These are phyloP conservation scores for Diplotaxis tenuifolia DNA, from an alignment of 345 rosid genomes.

Conservation along the genomic window DNA sequence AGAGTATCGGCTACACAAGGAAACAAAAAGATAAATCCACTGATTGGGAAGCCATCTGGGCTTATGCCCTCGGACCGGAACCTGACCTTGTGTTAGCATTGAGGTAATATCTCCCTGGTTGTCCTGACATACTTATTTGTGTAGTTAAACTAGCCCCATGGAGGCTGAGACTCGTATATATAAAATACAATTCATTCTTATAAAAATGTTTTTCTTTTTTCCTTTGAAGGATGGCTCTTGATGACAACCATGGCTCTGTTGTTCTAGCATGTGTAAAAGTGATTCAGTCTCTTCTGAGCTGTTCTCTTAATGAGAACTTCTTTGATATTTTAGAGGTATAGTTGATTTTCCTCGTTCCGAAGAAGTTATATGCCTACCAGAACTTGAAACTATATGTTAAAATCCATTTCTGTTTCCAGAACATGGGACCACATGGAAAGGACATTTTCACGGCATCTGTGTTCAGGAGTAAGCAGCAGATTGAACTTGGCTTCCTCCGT, in stretches of 20 bases:
- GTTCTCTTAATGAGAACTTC: slow-evolving; percentile 59
- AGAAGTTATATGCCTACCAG: not conserved
- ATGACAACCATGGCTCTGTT: slow-evolving; percentile 80
- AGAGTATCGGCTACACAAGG: slow-evolving; percentile 41
- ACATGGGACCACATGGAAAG: slow-evolving; percentile 41
- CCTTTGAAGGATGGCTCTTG: slow-evolving; percentile 70
- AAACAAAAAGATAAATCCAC: slow-evolving; percentile 28
- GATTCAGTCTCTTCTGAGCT: slow-evolving; percentile 62
- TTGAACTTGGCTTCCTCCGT: slow-evolving; percentile 67
- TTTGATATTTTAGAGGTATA: slow-evolving; percentile 72
- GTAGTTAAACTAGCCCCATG: not conserved
- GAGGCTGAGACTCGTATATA: not conserved
- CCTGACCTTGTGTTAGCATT: slow-evolving; percentile 85
- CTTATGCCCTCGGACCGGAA: slow-evolving; percentile 88
- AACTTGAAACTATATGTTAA: slow-evolving; percentile 11
- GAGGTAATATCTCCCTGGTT: slow-evolving; percentile 48
- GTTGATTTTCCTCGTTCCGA: slow-evolving; percentile 5
- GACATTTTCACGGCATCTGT: slow-evolving; percentile 68
- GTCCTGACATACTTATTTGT: slow-evolving; percentile 4
- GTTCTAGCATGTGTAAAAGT: slow-evolving; percentile 71
- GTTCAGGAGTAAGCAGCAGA: slow-evolving; percentile 76
- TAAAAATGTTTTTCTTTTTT: slow-evolving; percentile 11
- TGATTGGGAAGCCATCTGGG: slow-evolving; percentile 97
- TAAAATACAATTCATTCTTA: not conserved
- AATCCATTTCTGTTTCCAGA: slow-evolving; percentile 46